A percentile compares a stretch with the other conserved stretches of the same genome.
phyloP scores from a whole-genome alignment of 73 alveolate species.

The Urostyla sp. region DNA sequence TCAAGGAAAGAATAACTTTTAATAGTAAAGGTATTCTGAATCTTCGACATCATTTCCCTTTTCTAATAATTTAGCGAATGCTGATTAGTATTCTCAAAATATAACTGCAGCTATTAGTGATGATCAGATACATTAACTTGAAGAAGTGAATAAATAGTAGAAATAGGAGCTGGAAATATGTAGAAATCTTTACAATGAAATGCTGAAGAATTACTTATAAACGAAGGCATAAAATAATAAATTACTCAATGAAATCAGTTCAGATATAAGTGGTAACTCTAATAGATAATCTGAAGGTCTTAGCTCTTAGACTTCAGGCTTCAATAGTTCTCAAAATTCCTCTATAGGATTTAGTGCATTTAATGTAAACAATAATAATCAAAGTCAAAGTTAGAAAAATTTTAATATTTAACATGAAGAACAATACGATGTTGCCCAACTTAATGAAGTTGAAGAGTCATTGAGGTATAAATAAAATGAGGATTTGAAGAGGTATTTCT shows the following conservation, averaged over 20 bases:
- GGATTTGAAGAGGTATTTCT: constrained; percentile 38
- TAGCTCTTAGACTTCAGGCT: background rate
- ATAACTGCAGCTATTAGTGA: background rate
- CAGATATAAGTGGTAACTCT: constrained; percentile 42
- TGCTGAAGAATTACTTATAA: constrained; percentile 18
- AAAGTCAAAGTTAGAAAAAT: too few species aligned
- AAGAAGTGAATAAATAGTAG: constrained; percentile 8
- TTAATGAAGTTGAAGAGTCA: constrained; percentile 18
- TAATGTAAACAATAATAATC: too few species aligned
- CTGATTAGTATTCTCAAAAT: background rate
- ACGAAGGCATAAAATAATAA: constrained; percentile 22
- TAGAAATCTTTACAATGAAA: constrained; percentile 39
- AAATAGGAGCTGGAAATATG: constrained; percentile 47
- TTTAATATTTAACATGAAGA: background rate
- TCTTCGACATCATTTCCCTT: too few species aligned
- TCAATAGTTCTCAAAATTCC: background rate
- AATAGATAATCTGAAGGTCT: constrained; percentile 3
- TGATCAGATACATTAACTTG: background rate
- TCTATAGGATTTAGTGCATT: too few species aligned
- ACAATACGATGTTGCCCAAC: background rate
- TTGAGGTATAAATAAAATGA: background rate
- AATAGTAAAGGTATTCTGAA: too few species aligned
- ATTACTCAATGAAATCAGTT: constrained; percentile 18
- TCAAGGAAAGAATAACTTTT: too few species aligned
- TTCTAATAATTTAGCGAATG: too few species aligned